Evolutionary conservation across 2,329 filamentous ascomycete genomes (phyloP), one percentile per base, ranked within the genome.

Genomic region (Verticillium albo-atrum): DNA sequence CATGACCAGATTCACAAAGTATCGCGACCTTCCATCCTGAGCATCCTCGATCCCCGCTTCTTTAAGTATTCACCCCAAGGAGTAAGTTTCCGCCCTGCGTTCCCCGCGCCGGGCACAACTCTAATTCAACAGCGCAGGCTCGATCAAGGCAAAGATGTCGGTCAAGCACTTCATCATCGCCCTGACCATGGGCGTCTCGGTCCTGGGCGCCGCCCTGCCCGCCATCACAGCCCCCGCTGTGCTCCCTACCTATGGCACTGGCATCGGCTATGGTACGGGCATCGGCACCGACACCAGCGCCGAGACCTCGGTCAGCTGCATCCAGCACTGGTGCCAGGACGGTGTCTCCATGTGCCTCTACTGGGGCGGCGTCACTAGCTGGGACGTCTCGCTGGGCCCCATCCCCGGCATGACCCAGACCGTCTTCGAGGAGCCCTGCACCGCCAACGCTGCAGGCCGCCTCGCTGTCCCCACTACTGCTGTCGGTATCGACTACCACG

Each of bases 281-380:
- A 15, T 27, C n/a, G 25, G 4, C 51, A 26, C 25, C 26, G 25
- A 28, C 23, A 25, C 17, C 26, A 17, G 15, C 26, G 27, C 26
- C 47, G 25, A 52, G 58, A 58, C 57, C 59, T 58, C 26, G 51
- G 26, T 59, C 2, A 10, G 60, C n/a, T 72, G 70, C 62, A 64
- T 69, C 61, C 60, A 67, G 26, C 57, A 61, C 30, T 70, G 60
- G 60, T 71, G 69, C 62, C 58, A 63, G 51, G 50, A 63, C 17
- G 64, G 66, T 4, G 67, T 59, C 15, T 62, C 58, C 15, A 56
- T 68, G 28, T 72, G 71, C 59, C 62, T 65, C 53, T 70, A 70
- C 60, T 72, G 67, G 68, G 70, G 62, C 17, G 69, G 69, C 25
- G 60, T 66, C 58, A 72, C 71, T 4, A 64, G 65, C 17, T 71